phyloP scores from a whole-genome alignment of 371 early-diverging fungal species.

The Ecytonucleospora hepatopenaei region DNA sequence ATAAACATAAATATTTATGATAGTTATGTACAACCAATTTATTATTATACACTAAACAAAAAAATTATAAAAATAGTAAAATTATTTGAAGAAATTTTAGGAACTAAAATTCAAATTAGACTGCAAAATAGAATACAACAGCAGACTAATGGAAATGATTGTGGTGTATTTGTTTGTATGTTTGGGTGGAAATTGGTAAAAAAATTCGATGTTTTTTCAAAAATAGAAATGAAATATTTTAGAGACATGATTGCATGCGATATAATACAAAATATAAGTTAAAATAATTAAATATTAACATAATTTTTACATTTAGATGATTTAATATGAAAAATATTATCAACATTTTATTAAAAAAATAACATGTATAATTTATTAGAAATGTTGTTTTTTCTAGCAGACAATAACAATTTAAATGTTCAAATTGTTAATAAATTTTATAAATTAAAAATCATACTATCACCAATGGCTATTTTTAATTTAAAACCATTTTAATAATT shows the following conservation, averaged over 20 bases:
- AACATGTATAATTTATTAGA: not conserved
- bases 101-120: conserved; percentile 48
- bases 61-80: conserved; percentile 56
- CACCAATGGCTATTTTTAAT: no score
- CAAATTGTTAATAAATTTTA: no score
- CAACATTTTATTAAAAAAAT: not conserved
- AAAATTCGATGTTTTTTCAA: conserved; percentile 3
- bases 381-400: no score
- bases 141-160: conserved; percentile 78
- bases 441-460: no score
- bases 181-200: conserved; percentile 58
- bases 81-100: conserved; percentile 60
- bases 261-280: no score
- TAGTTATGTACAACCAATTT: conserved; percentile 63
- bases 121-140: conserved; percentile 60
- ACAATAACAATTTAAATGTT: no score
- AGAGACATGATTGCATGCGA: no score
- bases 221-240: not conserved
- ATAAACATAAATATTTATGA: conserved; percentile 70
- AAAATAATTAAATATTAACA: not conserved
- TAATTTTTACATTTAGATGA: not conserved
- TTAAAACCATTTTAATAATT: no score
- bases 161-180: conserved; percentile 82
- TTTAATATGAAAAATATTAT: not conserved
- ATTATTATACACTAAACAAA: no score